A percentile compares a stretch with the other conserved stretches of the same genome.
Conservation (phyloP, 2,329 filamentous ascomycete genomes). For the Ascochyta fabae region DNA sequence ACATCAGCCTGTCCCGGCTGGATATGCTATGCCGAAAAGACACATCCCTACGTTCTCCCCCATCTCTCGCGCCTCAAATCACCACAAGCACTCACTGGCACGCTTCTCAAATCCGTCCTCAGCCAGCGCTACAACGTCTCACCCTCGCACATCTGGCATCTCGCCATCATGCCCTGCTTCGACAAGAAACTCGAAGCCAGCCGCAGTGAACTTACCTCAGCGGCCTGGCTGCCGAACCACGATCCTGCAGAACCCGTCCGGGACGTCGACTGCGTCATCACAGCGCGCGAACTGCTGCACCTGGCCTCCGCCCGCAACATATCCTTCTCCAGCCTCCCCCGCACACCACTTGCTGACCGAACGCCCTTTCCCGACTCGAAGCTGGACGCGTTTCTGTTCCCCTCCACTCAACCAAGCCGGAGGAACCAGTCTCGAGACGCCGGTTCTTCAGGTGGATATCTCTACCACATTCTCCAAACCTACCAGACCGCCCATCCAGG, state of each 20-base stretch:
- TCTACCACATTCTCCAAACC: constrained; percentile 81
- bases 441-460: constrained; percentile 86
- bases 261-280: constrained; percentile 98
- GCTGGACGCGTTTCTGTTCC: constrained; percentile 78
- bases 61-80: constrained; percentile 93
- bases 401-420: constrained; percentile 45
- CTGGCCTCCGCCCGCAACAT: constrained; percentile 81
- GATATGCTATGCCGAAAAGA: constrained; percentile 99
- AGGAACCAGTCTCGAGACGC: constrained; percentile 59
- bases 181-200: constrained; percentile 99
- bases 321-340: constrained; percentile 75
- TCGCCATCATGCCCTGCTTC: constrained; percentile 98
- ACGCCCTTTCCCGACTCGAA: constrained; percentile 74
- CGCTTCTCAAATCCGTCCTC: constrained; percentile 84
- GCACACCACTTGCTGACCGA: constrained; percentile 58
- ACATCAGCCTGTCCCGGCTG: constrained; percentile 94
- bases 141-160: constrained; percentile 86
- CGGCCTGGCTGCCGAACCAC: constrained; percentile 65
- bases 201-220: constrained; percentile 86
- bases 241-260: constrained; percentile 59
- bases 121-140: constrained; percentile 74
- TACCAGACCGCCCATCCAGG: constrained; percentile 74
- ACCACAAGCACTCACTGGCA: constrained; percentile 89
- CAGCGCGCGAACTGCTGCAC: constrained; percentile 91
- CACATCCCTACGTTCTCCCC: constrained; percentile 89